Percentiles rank a stretch among this genome's conserved stretches.
phyloP scores from a whole-genome alignment of 192 early-diverging fungal genomes.

The Coemansia guatemalensis region DNA sequence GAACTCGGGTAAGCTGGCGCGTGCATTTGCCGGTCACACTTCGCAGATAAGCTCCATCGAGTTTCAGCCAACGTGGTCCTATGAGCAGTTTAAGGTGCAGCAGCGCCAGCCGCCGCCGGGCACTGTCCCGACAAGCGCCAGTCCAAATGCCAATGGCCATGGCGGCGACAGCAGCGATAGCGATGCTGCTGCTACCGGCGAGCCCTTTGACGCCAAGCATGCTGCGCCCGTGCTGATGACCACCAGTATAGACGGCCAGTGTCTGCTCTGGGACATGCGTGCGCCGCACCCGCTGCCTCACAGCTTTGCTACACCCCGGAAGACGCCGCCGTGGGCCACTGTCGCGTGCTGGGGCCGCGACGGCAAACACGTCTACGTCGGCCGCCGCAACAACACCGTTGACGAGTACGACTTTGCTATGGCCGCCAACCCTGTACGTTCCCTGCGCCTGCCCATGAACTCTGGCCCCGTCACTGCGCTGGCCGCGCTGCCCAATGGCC shows the following conservation, averaged over 20 bases:
- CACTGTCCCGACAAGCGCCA: not conserved
- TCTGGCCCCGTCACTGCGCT: conserved; percentile 88
- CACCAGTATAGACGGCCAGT: conserved; percentile 74
- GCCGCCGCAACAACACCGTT: conserved; percentile 86
- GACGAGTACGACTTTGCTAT: conserved; percentile 83
- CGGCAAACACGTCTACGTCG: conserved; percentile 77
- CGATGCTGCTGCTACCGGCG: not conserved
- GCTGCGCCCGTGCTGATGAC: conserved; percentile 59
- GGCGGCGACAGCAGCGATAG: not conserved
- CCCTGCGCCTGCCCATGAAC: conserved; percentile 79
- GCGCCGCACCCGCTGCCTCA: conserved; percentile 56
- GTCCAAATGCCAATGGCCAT: not conserved
- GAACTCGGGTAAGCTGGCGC: conserved; percentile 69
- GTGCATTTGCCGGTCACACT: conserved; percentile 68
- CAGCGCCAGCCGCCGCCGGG: not conserved
- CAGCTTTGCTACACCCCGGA: conserved; percentile 55
- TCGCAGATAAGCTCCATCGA: conserved; percentile 79
- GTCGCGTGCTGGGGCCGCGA: conserved; percentile 83
- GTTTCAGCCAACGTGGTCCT: conserved; percentile 62
- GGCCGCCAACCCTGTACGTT: conserved; percentile 63
- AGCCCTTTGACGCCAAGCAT: conserved; percentile 13
- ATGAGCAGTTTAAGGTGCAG: conserved; percentile 4
- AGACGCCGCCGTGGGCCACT: conserved; percentile 73
- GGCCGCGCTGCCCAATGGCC: conserved; percentile 71
- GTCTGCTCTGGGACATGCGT: conserved; percentile 73